Evolutionary conservation across 805 yeast genomes (phyloP), one percentile per base, ranked within the genome.

Genomic region (Hemisphaericaspora nanyangensis): DNA sequence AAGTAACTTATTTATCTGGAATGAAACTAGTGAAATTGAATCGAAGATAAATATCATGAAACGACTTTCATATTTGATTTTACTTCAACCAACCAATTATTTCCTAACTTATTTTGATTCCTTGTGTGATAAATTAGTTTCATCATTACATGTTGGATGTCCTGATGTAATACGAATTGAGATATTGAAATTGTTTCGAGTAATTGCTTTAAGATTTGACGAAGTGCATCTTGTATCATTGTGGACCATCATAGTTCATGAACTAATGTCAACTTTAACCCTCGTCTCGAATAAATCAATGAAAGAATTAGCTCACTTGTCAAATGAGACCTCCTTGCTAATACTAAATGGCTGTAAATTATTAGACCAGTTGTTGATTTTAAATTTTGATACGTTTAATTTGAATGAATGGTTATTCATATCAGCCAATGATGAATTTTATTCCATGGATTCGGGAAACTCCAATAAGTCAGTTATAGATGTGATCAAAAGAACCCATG

Each of bases 361-460:
- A 12, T 64, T 93, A 34, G 99, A 91, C 54, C 72, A 85, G 22
- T 57, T 89, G 17, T 56, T 91, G 16, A 68, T 83, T 2, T 49
- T 89, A 40, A 77, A 80, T 27, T 72, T 73, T 30, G 97, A 90
- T 54, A 95, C 88, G 42, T 72, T 91, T 68, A 82, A 80, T 60
- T 54, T 77, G 58, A 55, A 77, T 45, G 93, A 88, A 51, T 91
- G 98, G 98, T 65, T 93, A 2, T 93, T 88, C 54, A 76, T 91
- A 8, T 72, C 80, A 19, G 87, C 84, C 49, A 79, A 77, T 13
- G 72, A 68, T 49, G 68, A 71, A 10, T 29, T 12, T 22, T 35
- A 11, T 29, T 18, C 27, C 16, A 13, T 39, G 48, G 15, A 36
- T 40, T 15, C 8, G 17, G 11, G 12, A 29, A 30, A 19, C 15